Evolutionary conservation across 2,329 filamentous ascomycete species (phyloP), one percentile per base, ranked within the genome.

Genomic region (Stenocarpella maydis): DNA sequence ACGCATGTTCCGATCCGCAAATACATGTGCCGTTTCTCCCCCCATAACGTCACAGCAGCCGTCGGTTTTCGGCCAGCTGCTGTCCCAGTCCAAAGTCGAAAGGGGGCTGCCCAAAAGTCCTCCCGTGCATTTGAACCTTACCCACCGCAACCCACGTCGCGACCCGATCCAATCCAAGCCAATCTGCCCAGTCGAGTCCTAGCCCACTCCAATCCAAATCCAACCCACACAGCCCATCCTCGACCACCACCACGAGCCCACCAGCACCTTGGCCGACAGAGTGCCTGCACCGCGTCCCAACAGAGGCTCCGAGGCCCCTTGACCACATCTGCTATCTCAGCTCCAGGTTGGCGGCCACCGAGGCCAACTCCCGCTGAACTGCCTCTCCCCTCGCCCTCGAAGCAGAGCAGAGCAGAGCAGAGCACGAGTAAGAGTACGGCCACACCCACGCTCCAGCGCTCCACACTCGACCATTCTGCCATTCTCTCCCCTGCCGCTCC

Each of bases 261-360:
- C 39, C 50, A 53, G n/a, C 52, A 68, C 37, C 55, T 53, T 58
- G 50, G 21, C 61, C 63, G 65, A 64, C 43, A 65, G 31, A 39
- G 64, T 53, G 34, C 19, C n/a, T 52, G 34, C 49, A 39, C 50
- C 31, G 34, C 19, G 41, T 45, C 34, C 41, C 55, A 58, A 15
- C 21, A 68, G 24, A 64, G 24, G 50, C 60, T 49, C 41, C 65
- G 65, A 68, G 39, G 45, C 4, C 37, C 55, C 58, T 63, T 34
- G 67, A 52, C n/a, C 60, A 55, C 37, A 50, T 55, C 64, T 68
- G 65, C 49, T 72, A 72, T 73, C 70, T 72, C 70, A 53, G 65
- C 64, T 34, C 21, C 41, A 67, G 71, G 71, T 69, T 65, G 69
- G 72, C 70, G 70, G 73, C 72, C 72, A 65, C 73, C 69, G 71